These are phyloP conservation scores for Candida easanensis DNA, from an alignment of 805 yeast genomes.

Conservation along the genomic window DNA sequence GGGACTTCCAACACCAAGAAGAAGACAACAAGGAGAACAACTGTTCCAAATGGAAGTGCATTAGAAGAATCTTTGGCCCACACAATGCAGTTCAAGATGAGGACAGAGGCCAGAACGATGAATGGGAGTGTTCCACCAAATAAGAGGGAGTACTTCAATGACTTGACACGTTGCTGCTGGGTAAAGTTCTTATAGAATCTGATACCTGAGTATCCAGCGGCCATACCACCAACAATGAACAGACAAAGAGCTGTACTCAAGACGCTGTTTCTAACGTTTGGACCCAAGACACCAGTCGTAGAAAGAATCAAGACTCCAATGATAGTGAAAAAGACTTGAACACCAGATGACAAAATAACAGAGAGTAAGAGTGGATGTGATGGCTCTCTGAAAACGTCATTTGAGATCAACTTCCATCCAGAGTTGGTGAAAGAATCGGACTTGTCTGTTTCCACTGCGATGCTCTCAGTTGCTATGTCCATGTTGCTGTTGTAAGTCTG, in stretches of 20 bases:
- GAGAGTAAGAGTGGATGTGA: slow-evolving; percentile 45
- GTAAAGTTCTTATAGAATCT: slow-evolving; percentile 57
- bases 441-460: slow-evolving; percentile 26
- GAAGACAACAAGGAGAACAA: slow-evolving; percentile 53
- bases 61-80: slow-evolving; percentile 75
- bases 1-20: slow-evolving; percentile 73
- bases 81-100: slow-evolving; percentile 62
- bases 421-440: slow-evolving; percentile 27
- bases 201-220: slow-evolving; percentile 73
- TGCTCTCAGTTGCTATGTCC: slow-evolving; percentile 25
- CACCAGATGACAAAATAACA: slow-evolving; percentile 66
- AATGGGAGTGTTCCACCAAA: slow-evolving; percentile 51
- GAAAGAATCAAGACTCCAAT: slow-evolving; percentile 58
- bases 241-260: slow-evolving; percentile 56
- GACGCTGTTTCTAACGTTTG: slow-evolving; percentile 65
- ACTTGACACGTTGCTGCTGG: slow-evolving; percentile 25
- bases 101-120: slow-evolving; percentile 44
- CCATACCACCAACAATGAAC: slow-evolving; percentile 67
- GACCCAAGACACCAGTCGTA: slow-evolving; percentile 58
- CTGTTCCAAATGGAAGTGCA: slow-evolving; percentile 77
- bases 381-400: slow-evolving; percentile 57
- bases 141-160: slow-evolving; percentile 32
- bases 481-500: slow-evolving; percentile 32
- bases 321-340: slow-evolving; percentile 65
- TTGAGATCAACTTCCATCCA: slow-evolving; percentile 54